A percentile compares a stretch with the other conserved stretches of the same genome.
Conservation (phyloP, 1,284 basidiomycete species). For the Microbotryum lychnidis-dioicae region DNA sequence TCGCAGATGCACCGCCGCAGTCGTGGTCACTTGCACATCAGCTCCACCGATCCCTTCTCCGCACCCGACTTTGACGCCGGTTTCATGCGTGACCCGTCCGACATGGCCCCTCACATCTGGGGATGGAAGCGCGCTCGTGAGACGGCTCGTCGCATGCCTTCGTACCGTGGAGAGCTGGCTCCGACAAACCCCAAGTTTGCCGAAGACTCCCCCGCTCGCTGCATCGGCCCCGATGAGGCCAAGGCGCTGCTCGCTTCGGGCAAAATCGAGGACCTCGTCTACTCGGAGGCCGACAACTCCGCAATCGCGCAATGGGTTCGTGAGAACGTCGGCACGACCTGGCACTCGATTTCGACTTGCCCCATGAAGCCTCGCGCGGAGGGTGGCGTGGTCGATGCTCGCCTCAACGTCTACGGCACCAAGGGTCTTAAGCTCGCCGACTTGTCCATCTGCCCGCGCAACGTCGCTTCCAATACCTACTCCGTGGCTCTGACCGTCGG, state of each 20-base stretch:
- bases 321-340: conserved; percentile 33
- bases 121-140: conserved; percentile 51
- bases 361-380: conserved; percentile 55
- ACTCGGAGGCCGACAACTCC: conserved; percentile 52
- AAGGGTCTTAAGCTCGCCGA: conserved; percentile 49
- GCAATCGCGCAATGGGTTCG: conserved; percentile 46
- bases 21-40: conserved; percentile 35
- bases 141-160: conserved; percentile 51
- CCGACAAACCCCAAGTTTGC: conserved; percentile 49
- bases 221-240: conserved; percentile 24
- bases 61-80: conserved; percentile 32
- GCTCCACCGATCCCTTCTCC: conserved; percentile 27
- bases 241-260: conserved; percentile 43
- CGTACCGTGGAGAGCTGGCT: conserved; percentile 51
- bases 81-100: conserved; percentile 40
- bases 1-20: conserved; percentile 23
- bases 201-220: conserved; percentile 45
- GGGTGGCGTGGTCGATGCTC: conserved; percentile 55
- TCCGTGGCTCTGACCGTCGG: conserved; percentile 48
- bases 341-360: conserved; percentile 46
- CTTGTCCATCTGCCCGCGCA: neutral
- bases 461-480: conserved; percentile 45
- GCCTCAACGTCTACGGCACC: conserved; percentile 57
- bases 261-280: conserved; percentile 47
- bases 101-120: conserved; percentile 51